A percentile compares a stretch with the other conserved stretches of the same genome.
These are phyloP conservation scores for Vigna angularis DNA, from an alignment of 306 rosid species.

Conservation along the genomic window DNA sequence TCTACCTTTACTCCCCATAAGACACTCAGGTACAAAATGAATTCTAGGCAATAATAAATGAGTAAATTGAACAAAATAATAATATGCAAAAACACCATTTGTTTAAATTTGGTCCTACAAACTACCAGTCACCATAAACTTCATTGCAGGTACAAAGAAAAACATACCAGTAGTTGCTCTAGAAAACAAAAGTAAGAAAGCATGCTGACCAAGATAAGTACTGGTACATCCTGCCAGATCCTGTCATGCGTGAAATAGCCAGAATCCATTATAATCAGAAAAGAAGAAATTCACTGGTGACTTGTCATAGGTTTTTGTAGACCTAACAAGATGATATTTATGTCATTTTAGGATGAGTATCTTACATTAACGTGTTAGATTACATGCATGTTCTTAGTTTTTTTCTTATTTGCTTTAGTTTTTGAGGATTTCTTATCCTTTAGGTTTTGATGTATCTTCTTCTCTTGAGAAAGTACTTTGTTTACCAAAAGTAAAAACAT, in stretches of 20 bases:
- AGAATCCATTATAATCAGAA: slow-evolving; percentile 35
- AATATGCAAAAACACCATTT: not conserved
- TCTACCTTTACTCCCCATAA: not conserved
- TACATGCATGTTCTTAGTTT: not conserved
- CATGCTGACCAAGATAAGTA: slow-evolving; percentile 88
- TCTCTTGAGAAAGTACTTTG: not conserved
- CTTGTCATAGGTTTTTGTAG: slow-evolving; percentile 3
- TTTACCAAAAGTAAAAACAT: not conserved
- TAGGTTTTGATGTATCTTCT: not conserved
- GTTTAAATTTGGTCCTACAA: slow-evolving; percentile 12
- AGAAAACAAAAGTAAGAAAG: slow-evolving; percentile 93
- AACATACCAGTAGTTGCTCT: slow-evolving; percentile 89
- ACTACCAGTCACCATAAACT: slow-evolving; percentile 24
- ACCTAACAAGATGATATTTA: slow-evolving; percentile 24
- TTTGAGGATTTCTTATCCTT: slow-evolving; percentile 8
- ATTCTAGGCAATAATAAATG: not conserved
- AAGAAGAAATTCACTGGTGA: not conserved
- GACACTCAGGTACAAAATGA: slow-evolving; percentile 9
- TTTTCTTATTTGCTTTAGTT: not conserved
- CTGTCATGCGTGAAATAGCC: slow-evolving; percentile 54
- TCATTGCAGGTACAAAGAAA: slow-evolving; percentile 25
- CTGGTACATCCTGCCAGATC: slow-evolving; percentile 82
- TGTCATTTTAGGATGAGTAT: not conserved
- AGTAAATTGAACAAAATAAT: slow-evolving; percentile 14
- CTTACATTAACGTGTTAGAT: not conserved